These are phyloP conservation scores for Coemansia sp. DNA, from an alignment of 192 early-diverging fungal genomes.

Conservation along the genomic window DNA sequence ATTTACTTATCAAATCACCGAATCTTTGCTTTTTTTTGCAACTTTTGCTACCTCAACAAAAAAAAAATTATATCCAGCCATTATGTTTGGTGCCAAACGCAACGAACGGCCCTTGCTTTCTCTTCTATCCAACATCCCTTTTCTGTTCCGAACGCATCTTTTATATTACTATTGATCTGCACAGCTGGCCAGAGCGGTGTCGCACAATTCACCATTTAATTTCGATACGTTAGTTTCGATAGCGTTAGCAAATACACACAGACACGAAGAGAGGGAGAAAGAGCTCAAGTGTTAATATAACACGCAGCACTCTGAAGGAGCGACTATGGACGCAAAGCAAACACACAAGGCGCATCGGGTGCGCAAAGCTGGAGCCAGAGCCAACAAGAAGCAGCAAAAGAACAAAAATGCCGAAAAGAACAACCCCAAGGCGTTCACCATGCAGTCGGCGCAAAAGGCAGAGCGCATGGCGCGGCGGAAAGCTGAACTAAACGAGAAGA, in stretches of 20 bases:
- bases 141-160: not conserved
- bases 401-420: constrained; percentile 67
- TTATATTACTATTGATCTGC: not conserved
- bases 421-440: constrained; percentile 69
- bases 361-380: constrained; percentile 82
- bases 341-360: constrained; percentile 81
- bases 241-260: not conserved
- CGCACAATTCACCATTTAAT: not conserved
- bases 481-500: constrained; percentile 82
- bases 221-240: not conserved
- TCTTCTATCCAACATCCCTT: not conserved
- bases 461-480: constrained; percentile 80
- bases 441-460: constrained; percentile 70
- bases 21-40: too few species aligned
- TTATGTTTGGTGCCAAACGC: too few species aligned
- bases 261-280: not conserved
- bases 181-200: not conserved
- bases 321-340: constrained; percentile 59
- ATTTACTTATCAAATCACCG: too few species aligned
- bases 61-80: constrained; percentile 8
- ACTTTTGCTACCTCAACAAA: too few species aligned
- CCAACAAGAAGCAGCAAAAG: constrained; percentile 70
- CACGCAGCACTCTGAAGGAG: too few species aligned
- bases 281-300: not conserved
- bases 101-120: not conserved